Base-by-base conservation (phyloP, 2,329 filamentous ascomycete species). In the Berkeleyomyces rouxiae region DNA sequence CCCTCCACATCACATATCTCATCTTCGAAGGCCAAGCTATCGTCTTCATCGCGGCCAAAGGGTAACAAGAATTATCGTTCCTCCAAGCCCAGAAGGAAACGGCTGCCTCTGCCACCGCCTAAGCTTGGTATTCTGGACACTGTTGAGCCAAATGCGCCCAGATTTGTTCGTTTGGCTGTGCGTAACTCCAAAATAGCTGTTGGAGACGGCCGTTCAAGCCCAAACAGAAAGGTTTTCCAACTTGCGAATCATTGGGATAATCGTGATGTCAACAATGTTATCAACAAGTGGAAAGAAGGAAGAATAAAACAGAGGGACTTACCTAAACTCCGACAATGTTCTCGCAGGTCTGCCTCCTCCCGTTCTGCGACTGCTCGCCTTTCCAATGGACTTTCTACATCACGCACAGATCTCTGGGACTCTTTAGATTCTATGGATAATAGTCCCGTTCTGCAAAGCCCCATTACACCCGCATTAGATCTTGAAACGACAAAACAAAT, bases 241-340 rank as follows among this genome's bases (percentile, higher is more conserved):
- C 73, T 86, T n/a, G 81, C 80, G 31, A 83, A 76, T 39, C 77
- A 81, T n/a, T 73, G 74, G 66, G 83, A 86, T 67, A 82, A 84
- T 64, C 66, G 82, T 16, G 83, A 85, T 68, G 82, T 77, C 1
- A 72, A 77, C 7, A 75, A 75, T 6, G 74, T 80, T 7, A 70
- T 86, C 31, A 72, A 74, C 44, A 73, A 78, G 60, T 86, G 83
- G 83, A 80, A 73, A 67, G 70, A 69, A n/a, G 81, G 80, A 3
- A 74, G 71, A 16, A 81, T 82, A 13, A 62, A 65, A 39, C 63
- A 53, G 37, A 43, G 63, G 13, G 58, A 65, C 5, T 58, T 65
- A 5, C 47, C 64, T 6, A 37, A 51, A 5, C 42, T 51, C 1
- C 61, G 46, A 57, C 58, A 13, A n/a, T 31, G 13, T 7, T n/a